Evolutionary conservation across 768 basidiomycete genomes (phyloP), one percentile per base, ranked within the genome.

Genomic region (Artomyces pyxidatus): DNA sequence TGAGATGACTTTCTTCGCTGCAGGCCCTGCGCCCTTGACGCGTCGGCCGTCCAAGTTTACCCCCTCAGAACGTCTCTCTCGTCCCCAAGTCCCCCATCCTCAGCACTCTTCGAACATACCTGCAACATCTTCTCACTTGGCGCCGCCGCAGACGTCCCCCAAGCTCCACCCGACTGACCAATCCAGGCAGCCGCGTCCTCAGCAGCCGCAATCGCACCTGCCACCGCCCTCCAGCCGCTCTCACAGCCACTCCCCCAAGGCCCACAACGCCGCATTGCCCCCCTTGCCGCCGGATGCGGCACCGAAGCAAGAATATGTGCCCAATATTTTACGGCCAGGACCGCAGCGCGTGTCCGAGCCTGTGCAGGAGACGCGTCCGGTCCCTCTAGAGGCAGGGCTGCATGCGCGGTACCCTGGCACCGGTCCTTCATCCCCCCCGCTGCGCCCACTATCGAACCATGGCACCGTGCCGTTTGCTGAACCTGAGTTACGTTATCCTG

Each of bases 1-100:
- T 14, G 94, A 97, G 64, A 85, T 96, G 80, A 97, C 94, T 1
- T 97, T 82, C 70, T 97, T 80, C 65, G 77, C 90, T 3, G 80
- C 84, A 47, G 76, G 73, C 3, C 79, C 82, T 7, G 70, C 74
- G 66, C 81, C 57, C 47, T 60, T 55, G 41, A 55, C 53, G 50
- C 68, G 61, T 37, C 61, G 57, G 49, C 59, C 58, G 50, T 65
- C 62, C 27, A 71, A 66, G 28, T 49, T 57, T 28, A 48, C 42
- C n/a, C 53, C 58, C 21, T 3, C 44, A 6, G 49, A 55, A 28
- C 51, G 53, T 12, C 51, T 55, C 7, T 39, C 47, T 11, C 51
- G 37, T 23, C 45, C 48, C 3, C 51, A 54, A 19, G 42, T 44
- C 12, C 27, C 49, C 30, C 8, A 30, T 22, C 26, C 40, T 17